These are phyloP conservation scores for Dittrichia graveolens DNA, from an alignment of 129 eudicot species.

Conservation along the genomic window DNA sequence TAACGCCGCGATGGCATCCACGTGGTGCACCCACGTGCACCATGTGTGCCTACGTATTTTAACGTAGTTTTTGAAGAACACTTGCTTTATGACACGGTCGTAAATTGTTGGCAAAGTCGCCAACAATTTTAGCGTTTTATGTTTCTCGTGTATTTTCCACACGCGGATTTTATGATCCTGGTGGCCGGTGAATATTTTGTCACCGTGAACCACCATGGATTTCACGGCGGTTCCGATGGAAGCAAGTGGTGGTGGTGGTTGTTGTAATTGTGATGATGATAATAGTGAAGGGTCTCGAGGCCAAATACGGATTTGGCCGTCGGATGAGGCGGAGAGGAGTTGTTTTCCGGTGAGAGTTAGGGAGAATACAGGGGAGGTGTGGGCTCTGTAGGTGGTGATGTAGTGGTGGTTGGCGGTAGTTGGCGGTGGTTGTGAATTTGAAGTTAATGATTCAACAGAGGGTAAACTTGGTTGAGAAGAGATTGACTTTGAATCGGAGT, in stretches of 20 bases:
- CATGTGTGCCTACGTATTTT: constrained; percentile 58
- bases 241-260: background rate
- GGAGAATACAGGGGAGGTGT: constrained; percentile 60
- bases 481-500: constrained; percentile 34
- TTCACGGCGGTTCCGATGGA: constrained; percentile 52
- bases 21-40: constrained; percentile 92
- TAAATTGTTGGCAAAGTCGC: constrained; percentile 58
- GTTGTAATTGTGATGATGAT: background rate
- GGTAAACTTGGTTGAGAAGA: constrained; percentile 67
- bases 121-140: constrained; percentile 21
- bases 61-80: constrained; percentile 63
- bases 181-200: constrained; percentile 67
- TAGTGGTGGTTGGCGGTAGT: constrained; percentile 46
- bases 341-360: constrained; percentile 54
- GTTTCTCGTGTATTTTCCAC: constrained; percentile 55
- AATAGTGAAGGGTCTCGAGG: constrained; percentile 20
- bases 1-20: constrained; percentile 66
- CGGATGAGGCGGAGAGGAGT: constrained; percentile 67
- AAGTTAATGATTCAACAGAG: constrained; percentile 65
- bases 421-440: constrained; percentile 40
- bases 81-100: constrained; percentile 52
- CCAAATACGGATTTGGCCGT: constrained; percentile 66
- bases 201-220: constrained; percentile 43
- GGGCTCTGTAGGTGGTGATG: constrained; percentile 72
- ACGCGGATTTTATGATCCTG: constrained; percentile 88